Evolutionary conservation across 2,329 filamentous ascomycete genomes (phyloP).

Genomic region (Alternaria sp.): DNA sequence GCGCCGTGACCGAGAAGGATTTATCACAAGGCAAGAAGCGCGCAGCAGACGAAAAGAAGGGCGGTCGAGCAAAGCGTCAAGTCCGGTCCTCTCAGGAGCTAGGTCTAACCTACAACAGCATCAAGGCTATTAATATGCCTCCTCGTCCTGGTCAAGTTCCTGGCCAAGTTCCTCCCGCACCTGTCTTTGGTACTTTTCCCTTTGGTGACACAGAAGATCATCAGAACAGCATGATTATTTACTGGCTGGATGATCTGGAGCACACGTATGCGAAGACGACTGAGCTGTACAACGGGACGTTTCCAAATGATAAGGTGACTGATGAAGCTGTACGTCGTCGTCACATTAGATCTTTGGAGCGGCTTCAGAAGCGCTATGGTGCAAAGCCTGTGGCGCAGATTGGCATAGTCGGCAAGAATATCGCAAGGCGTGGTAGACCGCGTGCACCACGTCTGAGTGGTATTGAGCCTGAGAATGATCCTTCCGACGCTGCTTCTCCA

Average conservation of each 20-base stretch:
- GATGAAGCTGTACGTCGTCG: slow-evolving; percentile 25
- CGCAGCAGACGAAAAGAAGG: neutral
- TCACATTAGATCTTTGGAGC: slow-evolving; percentile 16
- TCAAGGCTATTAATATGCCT: slow-evolving; percentile 27
- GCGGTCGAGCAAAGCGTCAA: neutral
- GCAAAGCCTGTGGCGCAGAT: slow-evolving; percentile 13
- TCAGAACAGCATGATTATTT: slow-evolving; percentile 20
- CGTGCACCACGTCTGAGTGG: slow-evolving; percentile 4
- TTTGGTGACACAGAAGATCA: slow-evolving; percentile 23
- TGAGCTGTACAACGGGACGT: slow-evolving; percentile 13
- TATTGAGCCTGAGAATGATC: neutral
- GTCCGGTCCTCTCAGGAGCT: neutral
- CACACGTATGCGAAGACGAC: slow-evolving; percentile 15
- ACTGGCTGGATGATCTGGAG: slow-evolving; percentile 23
- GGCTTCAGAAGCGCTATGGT: slow-evolving; percentile 20
- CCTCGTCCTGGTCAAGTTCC: slow-evolving; percentile 1
- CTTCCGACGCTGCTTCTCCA: neutral
- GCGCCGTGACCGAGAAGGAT: neutral
- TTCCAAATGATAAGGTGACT: slow-evolving; percentile 12
- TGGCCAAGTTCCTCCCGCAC: slow-evolving; percentile 11
- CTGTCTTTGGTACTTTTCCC: slow-evolving; percentile 6
- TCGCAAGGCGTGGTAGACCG: slow-evolving; percentile 19
- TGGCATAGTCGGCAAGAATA: slow-evolving; percentile 2
- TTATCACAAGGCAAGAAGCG: neutral
- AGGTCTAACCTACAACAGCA: slow-evolving; percentile 19